Conservation (phyloP, 257 asterid species). For the Voacanga thouarsii region DNA sequence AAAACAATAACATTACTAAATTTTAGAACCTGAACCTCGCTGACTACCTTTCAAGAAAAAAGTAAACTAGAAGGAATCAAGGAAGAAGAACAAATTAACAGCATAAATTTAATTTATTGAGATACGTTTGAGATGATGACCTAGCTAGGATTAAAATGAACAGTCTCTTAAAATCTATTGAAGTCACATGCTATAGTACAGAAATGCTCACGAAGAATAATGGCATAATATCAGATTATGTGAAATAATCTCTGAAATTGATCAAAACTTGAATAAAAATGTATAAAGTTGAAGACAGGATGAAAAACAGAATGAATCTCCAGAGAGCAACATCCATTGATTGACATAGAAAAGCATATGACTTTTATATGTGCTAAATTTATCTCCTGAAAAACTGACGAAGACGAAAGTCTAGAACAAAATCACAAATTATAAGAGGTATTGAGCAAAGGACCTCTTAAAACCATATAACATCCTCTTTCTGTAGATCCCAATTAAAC, state of each 20-base stretch:
- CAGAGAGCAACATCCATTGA: not conserved
- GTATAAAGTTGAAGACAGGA: not conserved
- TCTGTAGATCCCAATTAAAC: not conserved
- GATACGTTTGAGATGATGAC: no score
- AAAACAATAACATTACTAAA: slow-evolving; percentile 7
- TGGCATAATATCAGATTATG: not conserved
- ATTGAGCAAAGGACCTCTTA: not conserved
- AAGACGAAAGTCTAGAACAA: not conserved
- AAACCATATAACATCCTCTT: not conserved
- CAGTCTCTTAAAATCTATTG: not conserved
- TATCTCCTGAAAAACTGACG: not conserved
- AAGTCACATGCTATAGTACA: not conserved
- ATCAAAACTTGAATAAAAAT: not conserved
- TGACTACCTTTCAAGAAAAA: not conserved
- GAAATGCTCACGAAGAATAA: not conserved
- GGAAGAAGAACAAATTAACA: not conserved
- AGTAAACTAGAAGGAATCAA: not conserved
- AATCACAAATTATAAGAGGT: not conserved
- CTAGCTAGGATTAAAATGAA: not conserved
- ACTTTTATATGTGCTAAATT: no score
- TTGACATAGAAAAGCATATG: not conserved
- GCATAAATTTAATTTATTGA: not conserved
- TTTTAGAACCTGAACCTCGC: not conserved
- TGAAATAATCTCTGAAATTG: not conserved
- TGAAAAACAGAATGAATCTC: not conserved